Evolutionary conservation across 306 rosid species (phyloP).

Genomic region (Cotoneaster glaucophyllus): DNA sequence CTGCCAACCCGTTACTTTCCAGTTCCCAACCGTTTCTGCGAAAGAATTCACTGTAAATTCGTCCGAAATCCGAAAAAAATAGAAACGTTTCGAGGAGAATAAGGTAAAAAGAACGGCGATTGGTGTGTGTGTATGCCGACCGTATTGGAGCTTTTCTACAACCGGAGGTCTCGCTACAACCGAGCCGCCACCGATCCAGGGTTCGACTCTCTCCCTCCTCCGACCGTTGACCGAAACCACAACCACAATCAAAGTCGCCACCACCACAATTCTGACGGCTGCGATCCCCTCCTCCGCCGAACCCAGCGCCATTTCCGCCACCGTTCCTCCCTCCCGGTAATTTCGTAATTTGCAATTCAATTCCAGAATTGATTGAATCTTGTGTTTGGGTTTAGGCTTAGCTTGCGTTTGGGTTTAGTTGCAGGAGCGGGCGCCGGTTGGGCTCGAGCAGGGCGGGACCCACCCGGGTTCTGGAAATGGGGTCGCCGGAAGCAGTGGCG

Average conservation of each 20-base stretch:
- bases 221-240: conserved; percentile 9
- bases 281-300: conserved; percentile 42
- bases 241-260: conserved; percentile 12
- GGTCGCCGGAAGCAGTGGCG: conserved; percentile 18
- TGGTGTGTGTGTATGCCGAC: conserved; percentile 66
- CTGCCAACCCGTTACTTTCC: background rate
- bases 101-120: background rate
- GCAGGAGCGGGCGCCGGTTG: conserved; percentile 46
- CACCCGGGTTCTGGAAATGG: conserved; percentile 25
- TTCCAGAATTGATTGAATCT: background rate
- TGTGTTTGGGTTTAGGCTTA: background rate
- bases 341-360: background rate
- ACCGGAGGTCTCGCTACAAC: conserved; percentile 64
- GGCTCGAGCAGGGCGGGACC: conserved; percentile 26
- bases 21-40: background rate
- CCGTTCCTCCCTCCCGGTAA: conserved; percentile 33
- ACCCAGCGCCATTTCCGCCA: conserved; percentile 38
- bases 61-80: background rate
- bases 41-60: background rate
- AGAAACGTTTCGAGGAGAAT: background rate
- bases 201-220: conserved; percentile 27
- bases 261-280: conserved; percentile 25
- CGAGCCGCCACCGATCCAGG: conserved; percentile 42
- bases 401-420: conserved; percentile 5
- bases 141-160: conserved; percentile 77